These are phyloP conservation scores for Brasenia schreberi DNA, from an alignment of 164 flowering plant species.

Conservation along the genomic window DNA sequence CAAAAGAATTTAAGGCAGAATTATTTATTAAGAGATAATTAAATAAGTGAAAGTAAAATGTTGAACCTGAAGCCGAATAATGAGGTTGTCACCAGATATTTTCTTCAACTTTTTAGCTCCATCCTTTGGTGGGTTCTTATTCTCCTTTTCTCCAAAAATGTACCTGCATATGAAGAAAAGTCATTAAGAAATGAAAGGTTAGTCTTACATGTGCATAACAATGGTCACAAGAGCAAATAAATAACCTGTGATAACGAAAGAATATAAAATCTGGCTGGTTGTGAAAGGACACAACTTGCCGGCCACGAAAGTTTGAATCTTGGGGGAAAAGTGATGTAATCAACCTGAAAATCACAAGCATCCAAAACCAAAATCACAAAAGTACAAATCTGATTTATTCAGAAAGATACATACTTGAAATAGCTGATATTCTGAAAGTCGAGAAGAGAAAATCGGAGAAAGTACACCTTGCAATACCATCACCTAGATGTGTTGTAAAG, in stretches of 20 bases:
- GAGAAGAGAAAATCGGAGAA: too few relatives aligned
- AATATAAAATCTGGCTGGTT: slow-evolving; percentile 90
- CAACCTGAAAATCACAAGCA: slow-evolving; percentile 29
- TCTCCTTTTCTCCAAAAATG: slow-evolving; percentile 70
- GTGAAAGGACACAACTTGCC: slow-evolving; percentile 91
- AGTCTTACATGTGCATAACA: background rate
- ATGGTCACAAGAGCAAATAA: background rate
- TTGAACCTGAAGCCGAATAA: slow-evolving; percentile 78
- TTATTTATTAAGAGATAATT: background rate
- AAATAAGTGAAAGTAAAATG: background rate
- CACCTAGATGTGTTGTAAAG: slow-evolving; percentile 85
- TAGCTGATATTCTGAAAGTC: background rate
- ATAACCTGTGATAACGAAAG: slow-evolving; percentile 88
- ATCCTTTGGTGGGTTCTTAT: slow-evolving; percentile 29
- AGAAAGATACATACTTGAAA: background rate
- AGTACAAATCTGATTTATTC: too few relatives aligned
- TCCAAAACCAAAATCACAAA: slow-evolving; percentile 2
- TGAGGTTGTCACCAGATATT: slow-evolving; percentile 23
- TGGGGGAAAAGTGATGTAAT: slow-evolving; percentile 83
- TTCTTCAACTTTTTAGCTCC: slow-evolving; percentile 6
- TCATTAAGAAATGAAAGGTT: background rate
- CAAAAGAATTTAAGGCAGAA: too few relatives aligned
- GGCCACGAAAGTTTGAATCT: slow-evolving; percentile 76
- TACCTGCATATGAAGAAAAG: slow-evolving; percentile 27
- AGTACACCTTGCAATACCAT: slow-evolving; percentile 74